Evolutionary conservation across 1,284 basidiomycete species (phyloP).

Genomic region (Entoloma clypeatum): DNA sequence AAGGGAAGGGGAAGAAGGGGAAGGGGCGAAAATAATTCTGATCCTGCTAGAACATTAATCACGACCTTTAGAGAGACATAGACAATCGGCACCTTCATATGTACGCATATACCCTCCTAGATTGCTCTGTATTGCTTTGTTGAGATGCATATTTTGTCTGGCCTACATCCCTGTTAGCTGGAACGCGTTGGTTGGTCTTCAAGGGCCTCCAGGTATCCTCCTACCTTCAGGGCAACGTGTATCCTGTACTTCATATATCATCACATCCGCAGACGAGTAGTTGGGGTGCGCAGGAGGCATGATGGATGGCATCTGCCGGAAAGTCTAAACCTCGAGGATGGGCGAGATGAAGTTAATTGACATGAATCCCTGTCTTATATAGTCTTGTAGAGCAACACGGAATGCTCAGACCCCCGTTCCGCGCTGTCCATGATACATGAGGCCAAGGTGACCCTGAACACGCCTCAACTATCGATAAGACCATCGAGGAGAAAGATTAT

Average conservation of each 20-base stretch:
- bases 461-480: no score
- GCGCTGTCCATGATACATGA: no score
- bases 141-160: no score
- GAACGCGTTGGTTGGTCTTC: no score
- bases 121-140: no score
- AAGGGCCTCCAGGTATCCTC: no score
- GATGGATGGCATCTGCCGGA: constrained; percentile 8
- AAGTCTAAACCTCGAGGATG: constrained; percentile 6
- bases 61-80: constrained; percentile 9
- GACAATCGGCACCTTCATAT: constrained; percentile 14
- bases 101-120: constrained; percentile 12
- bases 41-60: no score
- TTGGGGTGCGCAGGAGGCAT: constrained; percentile 1
- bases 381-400: no score
- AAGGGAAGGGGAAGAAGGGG: constrained; percentile 19
- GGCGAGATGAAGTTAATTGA: constrained; percentile 4
- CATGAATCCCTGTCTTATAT: constrained; percentile 9
- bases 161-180: no score
- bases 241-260: constrained; percentile 6
- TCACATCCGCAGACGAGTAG: constrained; percentile 2
- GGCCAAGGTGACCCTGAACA: no score
- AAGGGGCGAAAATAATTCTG: constrained; percentile 17
- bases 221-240: constrained; percentile 12
- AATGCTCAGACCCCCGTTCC: no score
- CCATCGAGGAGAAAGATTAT: no score